Base-by-base conservation (phyloP, 2,329 filamentous ascomycete species). In the Apiospora arundinis region DNA sequence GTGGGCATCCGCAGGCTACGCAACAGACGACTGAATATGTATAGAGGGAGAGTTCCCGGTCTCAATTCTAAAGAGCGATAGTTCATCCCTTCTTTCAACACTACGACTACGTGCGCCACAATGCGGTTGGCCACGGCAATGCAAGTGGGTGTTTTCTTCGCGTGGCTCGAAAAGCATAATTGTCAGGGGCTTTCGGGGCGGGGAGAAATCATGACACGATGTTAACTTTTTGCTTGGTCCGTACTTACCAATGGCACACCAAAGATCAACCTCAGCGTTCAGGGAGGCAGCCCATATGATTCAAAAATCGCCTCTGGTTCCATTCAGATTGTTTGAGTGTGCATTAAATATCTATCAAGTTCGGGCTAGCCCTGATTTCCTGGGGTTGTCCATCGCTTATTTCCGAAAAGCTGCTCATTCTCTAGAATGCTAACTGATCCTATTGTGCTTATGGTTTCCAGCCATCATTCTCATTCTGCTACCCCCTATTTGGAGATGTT, bases 331-430 rank as follows among this genome's bases (percentile, higher is more conserved):
- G 56, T 63, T 63, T 63, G 56, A 40, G 23, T 23, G 32, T 63
- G 28, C 21, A 63, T 63, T 63, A 63, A 63, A 21, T 63, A 63
- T 63, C 56, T 63, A 40, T 63, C 56, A 37, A 40, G 56, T 63
- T 40, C n/a, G 32, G 56, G 32, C 56, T 63, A n/a, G 28, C 18
- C 52, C 52, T 14, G 2, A 18, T 60, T 16, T 40, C 32, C n/a
- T 40, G 56, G 21, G 11, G 14, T 18, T 40, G 28, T 23, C 21
- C 18, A 3, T 63, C 32, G 25, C 56, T 63, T 40, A 63, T 12
- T 21, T 21, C 9, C 56, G 28, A n/a, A 32, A 40, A 40, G 56
- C 32, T 37, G 32, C 32, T 32, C 56, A 18, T 7, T 60, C 25
- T 25, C 28, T 37, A 21, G 18, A 37, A 60, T 37, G 16, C 16